A percentile compares a stretch with the other conserved stretches of the same genome.
Evolutionary conservation across 176 grass and related monocot species (phyloP).

Genomic region (Eleusine indica): DNA sequence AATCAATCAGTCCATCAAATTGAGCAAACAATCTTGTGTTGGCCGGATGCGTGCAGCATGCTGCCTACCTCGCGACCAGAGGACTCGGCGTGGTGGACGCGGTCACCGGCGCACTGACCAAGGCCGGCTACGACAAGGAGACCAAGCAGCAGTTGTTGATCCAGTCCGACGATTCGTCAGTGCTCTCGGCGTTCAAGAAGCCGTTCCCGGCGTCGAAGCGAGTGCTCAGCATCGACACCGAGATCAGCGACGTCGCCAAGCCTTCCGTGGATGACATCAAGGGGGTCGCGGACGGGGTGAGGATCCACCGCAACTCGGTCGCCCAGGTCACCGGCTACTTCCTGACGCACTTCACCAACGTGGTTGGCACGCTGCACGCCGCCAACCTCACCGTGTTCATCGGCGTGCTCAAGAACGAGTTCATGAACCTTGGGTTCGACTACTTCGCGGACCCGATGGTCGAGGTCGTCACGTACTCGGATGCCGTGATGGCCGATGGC

Average conservation of each 20-base stretch:
- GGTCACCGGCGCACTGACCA: constrained; percentile 63
- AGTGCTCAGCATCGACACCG: constrained; percentile 53
- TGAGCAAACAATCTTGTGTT: constrained; percentile 24
- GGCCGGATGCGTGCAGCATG: constrained; percentile 46
- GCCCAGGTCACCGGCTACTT: constrained; percentile 60
- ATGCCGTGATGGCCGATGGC: constrained; percentile 51
- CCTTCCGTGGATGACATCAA: constrained; percentile 68
- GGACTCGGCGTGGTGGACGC: constrained; percentile 71
- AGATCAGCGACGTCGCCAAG: constrained; percentile 57
- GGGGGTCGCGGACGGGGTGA: constrained; percentile 53
- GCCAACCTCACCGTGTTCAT: constrained; percentile 69
- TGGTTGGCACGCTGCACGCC: constrained; percentile 48
- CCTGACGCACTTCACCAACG: constrained; percentile 64
- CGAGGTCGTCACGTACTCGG: constrained; percentile 67
- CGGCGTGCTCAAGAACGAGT: constrained; percentile 86
- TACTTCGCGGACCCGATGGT: constrained; percentile 75
- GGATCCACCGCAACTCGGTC: constrained; percentile 52
- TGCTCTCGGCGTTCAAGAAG: constrained; percentile 73
- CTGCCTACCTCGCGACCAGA: constrained; percentile 72
- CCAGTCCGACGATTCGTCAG: constrained; percentile 76
- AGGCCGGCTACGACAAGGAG: constrained; percentile 76
- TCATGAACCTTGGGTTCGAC: constrained; percentile 73
- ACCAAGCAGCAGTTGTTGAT: constrained; percentile 55
- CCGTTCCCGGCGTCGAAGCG: constrained; percentile 46
- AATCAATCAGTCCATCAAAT: neutral